A percentile compares a stretch with the other conserved stretches of the same genome.
Conservation (phyloP, 2,329 filamentous ascomycete species). For the Arthrobotrys sphaeroides region DNA sequence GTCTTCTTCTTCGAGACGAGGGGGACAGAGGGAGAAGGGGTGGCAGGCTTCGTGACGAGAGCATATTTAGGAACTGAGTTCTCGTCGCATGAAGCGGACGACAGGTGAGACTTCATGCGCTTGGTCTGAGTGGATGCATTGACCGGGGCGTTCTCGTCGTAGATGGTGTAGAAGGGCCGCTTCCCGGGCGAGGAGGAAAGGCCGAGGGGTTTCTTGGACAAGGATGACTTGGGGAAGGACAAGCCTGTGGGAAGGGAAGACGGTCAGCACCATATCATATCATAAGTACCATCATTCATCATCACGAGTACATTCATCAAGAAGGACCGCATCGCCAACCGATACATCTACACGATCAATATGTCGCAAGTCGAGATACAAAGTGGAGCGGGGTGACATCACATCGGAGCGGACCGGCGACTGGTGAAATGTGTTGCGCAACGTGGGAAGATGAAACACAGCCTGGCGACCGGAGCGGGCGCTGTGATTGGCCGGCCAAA, state of each 20-base stretch:
- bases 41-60: slow-evolving; percentile 48
- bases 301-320: neutral
- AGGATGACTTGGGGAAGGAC: slow-evolving; percentile 16
- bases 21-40: slow-evolving; percentile 26
- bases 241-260: slow-evolving; percentile 4
- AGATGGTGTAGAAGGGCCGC: slow-evolving; percentile 47
- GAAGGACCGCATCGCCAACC: neutral
- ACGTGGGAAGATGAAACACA: slow-evolving; percentile 32
- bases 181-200: slow-evolving; percentile 17
- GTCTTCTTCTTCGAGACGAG: slow-evolving; percentile 45
- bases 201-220: slow-evolving; percentile 27
- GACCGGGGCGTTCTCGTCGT: slow-evolving; percentile 38
- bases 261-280: slow-evolving; percentile 36
- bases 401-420: slow-evolving; percentile 9
- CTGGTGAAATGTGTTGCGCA: slow-evolving; percentile 36
- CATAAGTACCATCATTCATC: neutral
- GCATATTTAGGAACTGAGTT: slow-evolving; percentile 48
- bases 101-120: slow-evolving; percentile 45
- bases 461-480: slow-evolving; percentile 7
- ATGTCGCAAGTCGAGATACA: too few relatives aligned
- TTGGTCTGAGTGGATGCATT: slow-evolving; percentile 26
- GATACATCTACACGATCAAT: too few relatives aligned
- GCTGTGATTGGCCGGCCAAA: slow-evolving; percentile 47
- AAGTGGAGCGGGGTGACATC: slow-evolving; percentile 10
- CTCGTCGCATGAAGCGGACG: slow-evolving; percentile 37